These are phyloP conservation scores for Chaetomium fimeti DNA, from an alignment of 495 filamentous ascomycete genomes.

Conservation along the genomic window DNA sequence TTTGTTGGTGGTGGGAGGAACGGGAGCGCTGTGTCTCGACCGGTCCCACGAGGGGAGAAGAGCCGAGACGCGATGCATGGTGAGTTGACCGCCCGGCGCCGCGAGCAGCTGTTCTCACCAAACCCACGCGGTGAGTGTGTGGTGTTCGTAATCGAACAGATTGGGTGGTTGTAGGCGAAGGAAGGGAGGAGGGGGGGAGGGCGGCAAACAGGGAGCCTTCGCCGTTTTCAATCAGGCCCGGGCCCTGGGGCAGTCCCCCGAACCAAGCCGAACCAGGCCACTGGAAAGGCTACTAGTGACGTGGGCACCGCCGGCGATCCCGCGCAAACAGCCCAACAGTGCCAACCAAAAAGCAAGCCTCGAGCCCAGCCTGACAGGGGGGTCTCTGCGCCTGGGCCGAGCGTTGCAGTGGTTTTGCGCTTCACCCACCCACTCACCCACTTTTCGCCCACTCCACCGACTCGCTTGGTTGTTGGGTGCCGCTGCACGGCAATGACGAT, in stretches of 20 bases:
- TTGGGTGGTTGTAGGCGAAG: background rate
- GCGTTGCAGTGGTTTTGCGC: background rate
- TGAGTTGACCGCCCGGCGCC: conserved; percentile 22
- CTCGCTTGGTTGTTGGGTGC: background rate
- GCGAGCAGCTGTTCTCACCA: conserved; percentile 20
- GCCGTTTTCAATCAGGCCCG: conserved; percentile 8
- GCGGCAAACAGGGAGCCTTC: conserved; percentile 9
- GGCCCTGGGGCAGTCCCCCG: background rate
- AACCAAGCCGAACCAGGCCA: conserved; percentile 11
- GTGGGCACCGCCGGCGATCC: conserved; percentile 20
- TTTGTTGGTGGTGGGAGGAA: conserved; percentile 20
- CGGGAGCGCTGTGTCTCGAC: conserved; percentile 31
- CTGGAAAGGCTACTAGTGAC: conserved; percentile 13
- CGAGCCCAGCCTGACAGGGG: conserved; percentile 9
- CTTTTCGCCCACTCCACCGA: background rate
- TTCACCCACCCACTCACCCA: background rate
- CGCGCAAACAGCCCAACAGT: conserved; percentile 12
- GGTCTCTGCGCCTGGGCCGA: background rate
- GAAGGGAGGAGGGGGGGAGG: background rate
- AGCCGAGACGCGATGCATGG: conserved; percentile 53
- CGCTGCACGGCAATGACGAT: background rate
- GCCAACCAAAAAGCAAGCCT: conserved; percentile 11
- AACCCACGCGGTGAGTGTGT: background rate
- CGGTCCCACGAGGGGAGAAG: conserved; percentile 53
- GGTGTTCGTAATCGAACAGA: background rate